Base-by-base conservation (phyloP, 2,329 filamentous ascomycete genomes). In the Diaporthe aspalathi region DNA sequence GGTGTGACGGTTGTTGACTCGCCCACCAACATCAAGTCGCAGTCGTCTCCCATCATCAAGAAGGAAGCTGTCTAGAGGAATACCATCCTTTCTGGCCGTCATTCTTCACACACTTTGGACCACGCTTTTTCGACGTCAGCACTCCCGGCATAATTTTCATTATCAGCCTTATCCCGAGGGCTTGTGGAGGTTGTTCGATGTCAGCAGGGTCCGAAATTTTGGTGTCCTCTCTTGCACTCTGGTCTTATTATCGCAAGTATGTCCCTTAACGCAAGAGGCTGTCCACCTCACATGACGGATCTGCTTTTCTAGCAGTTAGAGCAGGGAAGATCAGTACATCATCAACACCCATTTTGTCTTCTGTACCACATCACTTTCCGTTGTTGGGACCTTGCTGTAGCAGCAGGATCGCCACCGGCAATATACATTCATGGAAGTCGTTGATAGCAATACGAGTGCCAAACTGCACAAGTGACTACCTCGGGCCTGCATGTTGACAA, bases 1-100 rank as follows among this genome's bases (percentile, higher is more conserved):
- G 85, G 84, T 72, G 83, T 85, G 70, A 88, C 87, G n/a, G 84
- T 89, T 72, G 83, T 86, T 60, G 86, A 89, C 73, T 83, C 83
- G 69, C 83, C 82, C 66, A 80, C 82, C 68, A 78, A 80, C 82
- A 68, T 82, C 82, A 74, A 85, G 83, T 77, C 82, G 83, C 74
- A 84, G 74, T 85, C 84, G 32, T 89, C 87, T 53, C 87, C 87
- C 32, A 86, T 86, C 75, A 80, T 81, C 76, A 83, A 84, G 72
- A 78, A 81, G 75, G 82, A 82, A 76, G 81, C 82, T 76, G 76
- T 79, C 65, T 83, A 79, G 75, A 72, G 72, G 71, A 67, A 35
- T 63, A 73, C 72, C 71, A 75, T 73, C 76, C 74, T 74, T 76
- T 74, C 74, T 72, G 35, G 71, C 67, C 72, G 74, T 65, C 73